Conservation (phyloP, 352 stramenopile genomes). For the Pythium phragmiticola region DNA sequence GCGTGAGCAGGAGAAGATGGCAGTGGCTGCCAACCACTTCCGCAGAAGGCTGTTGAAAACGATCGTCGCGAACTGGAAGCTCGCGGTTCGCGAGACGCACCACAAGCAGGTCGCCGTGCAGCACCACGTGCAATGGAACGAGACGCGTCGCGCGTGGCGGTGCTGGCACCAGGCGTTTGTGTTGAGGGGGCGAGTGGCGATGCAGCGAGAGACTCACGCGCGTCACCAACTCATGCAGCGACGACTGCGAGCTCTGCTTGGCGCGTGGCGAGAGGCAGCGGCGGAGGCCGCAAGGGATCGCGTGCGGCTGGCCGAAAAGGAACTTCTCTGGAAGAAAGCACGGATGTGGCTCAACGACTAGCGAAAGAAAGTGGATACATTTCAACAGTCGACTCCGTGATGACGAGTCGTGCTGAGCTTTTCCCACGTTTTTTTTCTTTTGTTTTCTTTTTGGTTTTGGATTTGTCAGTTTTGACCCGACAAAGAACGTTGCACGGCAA, state of each 20-base stretch:
- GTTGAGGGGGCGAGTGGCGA: neutral
- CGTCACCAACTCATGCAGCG: constrained; percentile 7
- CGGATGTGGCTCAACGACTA: constrained; percentile 59
- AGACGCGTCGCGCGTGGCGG: constrained; percentile 20
- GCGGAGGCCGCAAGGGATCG: constrained; percentile 30
- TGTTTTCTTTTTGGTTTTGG: neutral
- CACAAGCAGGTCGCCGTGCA: constrained; percentile 29
- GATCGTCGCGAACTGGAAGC: constrained; percentile 23
- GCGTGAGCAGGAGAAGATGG: constrained; percentile 22
- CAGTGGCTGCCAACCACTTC: constrained; percentile 25
- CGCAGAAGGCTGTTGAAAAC: constrained; percentile 19
- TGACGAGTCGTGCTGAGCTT: neutral
- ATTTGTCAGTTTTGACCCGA: neutral
- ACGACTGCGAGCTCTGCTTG: constrained; percentile 28
- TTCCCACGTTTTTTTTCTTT: neutral
- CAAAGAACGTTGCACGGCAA: neutral
- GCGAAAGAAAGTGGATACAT: constrained; percentile 9
- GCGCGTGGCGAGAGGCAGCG: constrained; percentile 32
- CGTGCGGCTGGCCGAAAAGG: constrained; percentile 46
- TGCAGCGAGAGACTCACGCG: constrained; percentile 9
- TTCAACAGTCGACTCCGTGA: constrained; percentile 3
- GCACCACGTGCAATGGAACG: constrained; percentile 39
- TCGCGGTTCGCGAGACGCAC: constrained; percentile 10
- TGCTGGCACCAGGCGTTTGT: constrained; percentile 15
- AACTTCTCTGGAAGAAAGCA: constrained; percentile 60